Conservation (phyloP, 2,329 filamentous ascomycete species). For the Monosporascus cannonballus region DNA sequence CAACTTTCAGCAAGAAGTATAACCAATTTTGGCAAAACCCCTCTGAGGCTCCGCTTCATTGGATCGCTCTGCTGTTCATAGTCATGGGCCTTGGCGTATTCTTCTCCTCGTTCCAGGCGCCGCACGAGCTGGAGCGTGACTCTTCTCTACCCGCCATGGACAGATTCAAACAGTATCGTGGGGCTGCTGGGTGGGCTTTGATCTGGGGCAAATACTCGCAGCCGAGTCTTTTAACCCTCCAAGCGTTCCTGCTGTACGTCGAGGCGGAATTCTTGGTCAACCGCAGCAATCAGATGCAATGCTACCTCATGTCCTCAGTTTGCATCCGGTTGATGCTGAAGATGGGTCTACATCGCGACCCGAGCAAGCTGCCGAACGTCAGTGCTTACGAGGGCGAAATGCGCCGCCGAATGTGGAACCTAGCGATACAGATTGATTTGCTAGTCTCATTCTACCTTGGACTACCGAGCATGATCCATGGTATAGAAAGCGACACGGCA, state of each 20-base stretch:
- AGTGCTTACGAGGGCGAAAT: slow-evolving; percentile 49
- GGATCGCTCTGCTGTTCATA: slow-evolving; percentile 47
- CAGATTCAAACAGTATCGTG: slow-evolving; percentile 41
- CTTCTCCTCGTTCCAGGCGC: slow-evolving; percentile 38
- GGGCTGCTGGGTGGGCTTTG: slow-evolving; percentile 46
- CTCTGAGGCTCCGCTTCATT: slow-evolving; percentile 32
- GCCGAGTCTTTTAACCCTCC: slow-evolving; percentile 42
- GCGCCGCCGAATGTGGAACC: slow-evolving; percentile 46
- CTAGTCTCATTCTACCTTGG: slow-evolving; percentile 63
- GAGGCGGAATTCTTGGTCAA: slow-evolving; percentile 49
- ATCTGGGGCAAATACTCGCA: slow-evolving; percentile 44
- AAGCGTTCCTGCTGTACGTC: slow-evolving; percentile 45
- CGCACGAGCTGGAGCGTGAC: slow-evolving; percentile 37
- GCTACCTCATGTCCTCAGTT: slow-evolving; percentile 46
- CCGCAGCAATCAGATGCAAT: slow-evolving; percentile 45
- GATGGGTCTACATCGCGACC: slow-evolving; percentile 54
- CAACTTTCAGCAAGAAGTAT: slow-evolving; percentile 47
- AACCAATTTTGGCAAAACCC: slow-evolving; percentile 43
- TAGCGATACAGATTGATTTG: slow-evolving; percentile 53
- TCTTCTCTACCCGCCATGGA: slow-evolving; percentile 34
- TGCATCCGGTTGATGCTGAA: slow-evolving; percentile 49
- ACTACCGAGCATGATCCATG: slow-evolving; percentile 59
- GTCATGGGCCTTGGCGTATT: slow-evolving; percentile 36
- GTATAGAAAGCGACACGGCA: slow-evolving; percentile 56
- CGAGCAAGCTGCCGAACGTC: slow-evolving; percentile 43